Evolutionary conservation across 2,329 filamentous ascomycete species (phyloP), one percentile per base, ranked within the genome.

Genomic region (Fusarium austroafricanum): DNA sequence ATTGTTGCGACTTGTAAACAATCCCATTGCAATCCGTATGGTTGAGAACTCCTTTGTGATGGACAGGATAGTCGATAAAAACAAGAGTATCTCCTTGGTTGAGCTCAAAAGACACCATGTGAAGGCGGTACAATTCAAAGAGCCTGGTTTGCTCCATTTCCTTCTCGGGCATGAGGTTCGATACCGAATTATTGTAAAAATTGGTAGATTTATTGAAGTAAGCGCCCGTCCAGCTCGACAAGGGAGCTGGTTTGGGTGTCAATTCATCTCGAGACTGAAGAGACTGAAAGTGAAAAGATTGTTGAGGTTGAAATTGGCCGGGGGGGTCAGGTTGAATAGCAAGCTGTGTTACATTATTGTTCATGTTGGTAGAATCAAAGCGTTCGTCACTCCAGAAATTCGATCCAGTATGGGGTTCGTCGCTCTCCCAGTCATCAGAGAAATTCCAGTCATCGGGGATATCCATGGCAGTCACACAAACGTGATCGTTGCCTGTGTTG

Each of bases 71-170:
- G 31, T 81, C 78, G 28, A 86, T 74, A 43, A 83, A 76, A 28
- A 85, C 77, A 10, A 84, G 68, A 0, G 82, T 83, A 53, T 85
- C 83, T 8, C 83, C 83, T 6, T 74, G 20, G 11, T 53, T 60
- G 37, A 79, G 62, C 42, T 77, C 75, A 10, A 73, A 72, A 11
- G 43, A 26, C 33, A 71, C 58, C 6, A 71, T 57, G 31, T 78
- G 76, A 23, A 78, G 50, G 29, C 70, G 72, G 47, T 70, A 71
- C 39, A 75, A 65, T 23, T 77, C 75, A 33, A 71, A 66, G 21
- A 64, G 71, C 10, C 73, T 72, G n/a, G 55, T 50, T 2, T 61
- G 56, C 5, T 71, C 62, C 10, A 74, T 70, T 12, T 73, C 62
- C 1, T 55, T 29, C 5, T 35, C 20, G 3, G n/a, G 3, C 62